Evolutionary conservation across 106 monocot genomes (phyloP), one percentile per base, ranked within the genome.

Genomic region (Gastrodia elata): DNA sequence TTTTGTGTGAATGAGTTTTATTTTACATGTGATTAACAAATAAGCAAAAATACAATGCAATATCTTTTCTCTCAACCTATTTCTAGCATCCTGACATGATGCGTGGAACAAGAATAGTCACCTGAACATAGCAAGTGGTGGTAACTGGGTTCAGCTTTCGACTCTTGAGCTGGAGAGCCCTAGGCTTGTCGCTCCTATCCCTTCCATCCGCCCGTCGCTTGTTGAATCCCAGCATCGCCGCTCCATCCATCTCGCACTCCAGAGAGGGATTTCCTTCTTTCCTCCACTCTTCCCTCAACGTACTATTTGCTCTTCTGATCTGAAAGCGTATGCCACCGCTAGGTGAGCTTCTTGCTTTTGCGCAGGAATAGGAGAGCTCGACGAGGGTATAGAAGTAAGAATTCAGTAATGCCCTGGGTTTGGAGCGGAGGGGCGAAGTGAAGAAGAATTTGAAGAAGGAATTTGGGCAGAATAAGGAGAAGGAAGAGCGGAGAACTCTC

Each of bases 81-180:
- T n/a, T n/a, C n/a, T n/a, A 14, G 28, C 26, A 61, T n/a, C 5
- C 25, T 1, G 37, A 67, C 7, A 35, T 6, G 11, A 67, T 37
- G 20, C 56, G 16, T 16, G 6, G 16, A 57, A 57, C 16, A 6
- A 37, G 38, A 38, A 67, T 32, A 0, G 25, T 48, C 48, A 92
- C 96, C 96, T 96, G 96, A 38, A 92, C 81, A 68, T 96, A 92
- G 59, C 89, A 88, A 46, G 77, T 84, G 49, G 96, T 96, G 49
- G 78, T 96, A 39, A 90, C 70, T 15, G 96, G 92, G 49, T 96
- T 92, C 44, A 92, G 73, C 78, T 84, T 92, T 30, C 85, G 85
- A 10, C 38, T 77, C 81, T 96, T 96, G 26, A 92, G 81, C 84
- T 88, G 87, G 14, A 92, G 68, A 22, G 48, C 77, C 67, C 64